These are phyloP conservation scores for Didymella lethalis DNA, from an alignment of 2,329 filamentous ascomycete genomes.

Conservation along the genomic window DNA sequence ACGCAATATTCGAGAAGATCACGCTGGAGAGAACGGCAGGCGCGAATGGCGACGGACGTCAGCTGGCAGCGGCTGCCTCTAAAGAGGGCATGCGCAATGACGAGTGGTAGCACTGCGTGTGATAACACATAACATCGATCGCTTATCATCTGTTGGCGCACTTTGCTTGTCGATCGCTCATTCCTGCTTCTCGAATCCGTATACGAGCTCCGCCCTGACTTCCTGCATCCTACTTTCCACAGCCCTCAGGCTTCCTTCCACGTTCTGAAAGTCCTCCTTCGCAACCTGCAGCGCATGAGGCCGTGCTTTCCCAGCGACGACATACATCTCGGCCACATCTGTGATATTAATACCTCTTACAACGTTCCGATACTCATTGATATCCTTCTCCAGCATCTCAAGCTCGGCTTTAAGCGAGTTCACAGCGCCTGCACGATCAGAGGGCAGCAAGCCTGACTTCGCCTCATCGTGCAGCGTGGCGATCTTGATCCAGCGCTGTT, in stretches of 20 bases:
- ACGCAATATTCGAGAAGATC: background rate
- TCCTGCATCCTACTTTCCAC: constrained; percentile 15
- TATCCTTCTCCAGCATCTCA: constrained; percentile 23
- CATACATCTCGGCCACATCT: constrained; percentile 26
- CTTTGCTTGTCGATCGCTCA: background rate
- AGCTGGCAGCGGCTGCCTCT: too few species aligned
- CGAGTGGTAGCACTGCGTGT: background rate
- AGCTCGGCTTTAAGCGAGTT: constrained; percentile 27
- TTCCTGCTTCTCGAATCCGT: background rate
- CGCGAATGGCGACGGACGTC: background rate
- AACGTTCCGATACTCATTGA: constrained; percentile 18
- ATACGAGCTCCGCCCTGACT: constrained; percentile 19
- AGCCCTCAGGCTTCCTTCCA: constrained; percentile 19
- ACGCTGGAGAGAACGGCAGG: too few species aligned
- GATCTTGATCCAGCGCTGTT: constrained; percentile 8
- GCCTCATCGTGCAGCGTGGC: constrained; percentile 2
- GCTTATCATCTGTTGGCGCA: background rate
- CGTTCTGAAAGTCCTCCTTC: constrained; percentile 24
- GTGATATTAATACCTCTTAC: constrained; percentile 18
- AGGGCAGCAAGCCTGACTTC: constrained; percentile 1
- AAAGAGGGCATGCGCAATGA: background rate
- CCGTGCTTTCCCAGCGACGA: constrained; percentile 17
- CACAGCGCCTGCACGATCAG: constrained; percentile 9
- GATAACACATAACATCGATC: background rate
- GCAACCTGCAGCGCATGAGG: constrained; percentile 25